Percentiles rank a stretch among this genome's conserved stretches.
These are phyloP conservation scores for Aspergillus texensis DNA, from an alignment of 2,329 filamentous ascomycete species.

Conservation along the genomic window DNA sequence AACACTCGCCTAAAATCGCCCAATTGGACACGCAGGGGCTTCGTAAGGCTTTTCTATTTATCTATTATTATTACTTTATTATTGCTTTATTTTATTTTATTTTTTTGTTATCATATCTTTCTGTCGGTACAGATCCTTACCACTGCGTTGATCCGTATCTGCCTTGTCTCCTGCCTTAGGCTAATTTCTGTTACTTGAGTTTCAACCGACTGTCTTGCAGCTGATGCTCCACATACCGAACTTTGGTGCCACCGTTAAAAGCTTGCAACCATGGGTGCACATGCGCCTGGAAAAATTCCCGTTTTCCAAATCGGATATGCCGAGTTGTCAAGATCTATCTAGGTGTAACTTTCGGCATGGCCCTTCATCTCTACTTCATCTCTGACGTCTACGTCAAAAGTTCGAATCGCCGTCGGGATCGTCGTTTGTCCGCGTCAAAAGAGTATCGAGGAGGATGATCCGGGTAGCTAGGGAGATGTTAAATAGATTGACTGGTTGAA, in stretches of 20 bases:
- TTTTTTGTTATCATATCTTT: not conserved
- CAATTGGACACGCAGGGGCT: not conserved
- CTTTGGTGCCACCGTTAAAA: not conserved
- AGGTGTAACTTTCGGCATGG: not conserved
- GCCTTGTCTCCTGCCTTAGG: not conserved
- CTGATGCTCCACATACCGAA: not conserved
- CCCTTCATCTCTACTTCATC: not conserved
- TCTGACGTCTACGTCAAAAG: conserved; percentile 3
- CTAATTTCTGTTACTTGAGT: conserved; percentile 1
- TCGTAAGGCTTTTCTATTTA: not conserved
- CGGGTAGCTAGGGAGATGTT: not conserved
- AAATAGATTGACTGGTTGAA: not conserved
- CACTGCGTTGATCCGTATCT: not conserved
- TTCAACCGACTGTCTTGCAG: not conserved
- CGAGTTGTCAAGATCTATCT: conserved; percentile 2
- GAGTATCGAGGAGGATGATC: not conserved
- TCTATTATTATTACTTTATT: not conserved
- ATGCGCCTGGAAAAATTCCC: not conserved
- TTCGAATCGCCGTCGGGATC: not conserved
- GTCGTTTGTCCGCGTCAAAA: not conserved
- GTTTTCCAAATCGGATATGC: not conserved
- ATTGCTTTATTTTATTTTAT: not conserved
- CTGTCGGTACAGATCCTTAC: not conserved
- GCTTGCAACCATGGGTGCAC: not conserved
- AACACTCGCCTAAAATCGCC: not conserved